These are phyloP conservation scores for Rubus parviflorus DNA, from an alignment of 306 rosid genomes.

Conservation along the genomic window DNA sequence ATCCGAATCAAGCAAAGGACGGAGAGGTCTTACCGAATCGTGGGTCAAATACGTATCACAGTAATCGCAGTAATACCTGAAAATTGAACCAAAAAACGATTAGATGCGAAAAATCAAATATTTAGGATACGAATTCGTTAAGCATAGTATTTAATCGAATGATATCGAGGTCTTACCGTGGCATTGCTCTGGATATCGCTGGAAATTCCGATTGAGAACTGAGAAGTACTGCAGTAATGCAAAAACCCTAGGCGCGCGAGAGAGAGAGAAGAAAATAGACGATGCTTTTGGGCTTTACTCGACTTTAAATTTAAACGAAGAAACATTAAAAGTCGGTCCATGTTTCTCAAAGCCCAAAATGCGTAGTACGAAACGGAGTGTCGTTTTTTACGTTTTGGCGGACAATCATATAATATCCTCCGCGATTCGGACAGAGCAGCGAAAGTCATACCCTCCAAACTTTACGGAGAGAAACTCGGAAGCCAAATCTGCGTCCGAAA, in stretches of 20 bases:
- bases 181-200: constrained; percentile 20
- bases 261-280: background rate
- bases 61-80: constrained; percentile 80
- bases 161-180: constrained; percentile 5
- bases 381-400: background rate
- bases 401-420: background rate
- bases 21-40: constrained; percentile 57
- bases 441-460: background rate
- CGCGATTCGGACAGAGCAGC: background rate
- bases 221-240: background rate
- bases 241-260: constrained; percentile 18
- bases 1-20: background rate
- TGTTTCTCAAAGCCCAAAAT: background rate
- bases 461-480: background rate
- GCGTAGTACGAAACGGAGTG: background rate
- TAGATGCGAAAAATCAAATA: background rate
- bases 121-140: background rate
- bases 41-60: constrained; percentile 88
- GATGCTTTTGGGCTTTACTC: background rate
- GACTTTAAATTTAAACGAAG: background rate
- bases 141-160: background rate
- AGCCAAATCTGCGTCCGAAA: constrained; percentile 10
- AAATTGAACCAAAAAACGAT: background rate
- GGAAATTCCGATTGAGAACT: background rate
- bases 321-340: background rate